phyloP scores from a whole-genome alignment of 768 basidiomycete species.

The Termitomyces sp. region DNA sequence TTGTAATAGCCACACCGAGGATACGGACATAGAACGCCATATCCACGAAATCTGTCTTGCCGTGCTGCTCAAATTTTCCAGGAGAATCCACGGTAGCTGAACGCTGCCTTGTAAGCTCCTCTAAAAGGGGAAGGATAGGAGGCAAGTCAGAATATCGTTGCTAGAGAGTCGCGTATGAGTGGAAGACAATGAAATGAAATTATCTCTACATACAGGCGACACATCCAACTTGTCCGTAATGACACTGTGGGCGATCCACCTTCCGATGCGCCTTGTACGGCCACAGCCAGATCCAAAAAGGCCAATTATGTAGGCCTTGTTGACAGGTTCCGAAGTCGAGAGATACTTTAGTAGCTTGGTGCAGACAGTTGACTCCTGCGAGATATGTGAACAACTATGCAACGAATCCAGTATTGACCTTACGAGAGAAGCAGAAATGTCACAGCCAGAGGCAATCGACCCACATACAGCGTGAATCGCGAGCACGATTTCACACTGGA shows the following conservation, averaged over 20 bases:
- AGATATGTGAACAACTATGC: neutral
- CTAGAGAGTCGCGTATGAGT: constrained; percentile 27
- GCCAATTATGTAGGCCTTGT: constrained; percentile 48
- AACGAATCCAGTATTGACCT: constrained; percentile 3
- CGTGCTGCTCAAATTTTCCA: constrained; percentile 51
- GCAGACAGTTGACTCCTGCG: constrained; percentile 48
- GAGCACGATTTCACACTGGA: constrained; percentile 42
- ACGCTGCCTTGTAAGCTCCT: constrained; percentile 40
- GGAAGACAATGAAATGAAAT: neutral
- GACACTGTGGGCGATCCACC: constrained; percentile 51
- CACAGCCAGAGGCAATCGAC: constrained; percentile 30
- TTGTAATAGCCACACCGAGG: constrained; percentile 55
- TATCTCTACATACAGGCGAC: constrained; percentile 20
- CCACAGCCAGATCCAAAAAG: constrained; percentile 50
- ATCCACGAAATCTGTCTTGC: constrained; percentile 59
- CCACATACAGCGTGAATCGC: constrained; percentile 47
- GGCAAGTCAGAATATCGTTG: constrained; percentile 41
- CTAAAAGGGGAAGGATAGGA: constrained; percentile 46
- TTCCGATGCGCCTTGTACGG: constrained; percentile 51
- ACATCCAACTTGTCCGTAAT: constrained; percentile 30
- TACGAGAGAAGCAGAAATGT: constrained; percentile 26
- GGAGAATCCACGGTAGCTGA: constrained; percentile 22
- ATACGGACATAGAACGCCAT: constrained; percentile 54
- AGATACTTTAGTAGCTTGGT: constrained; percentile 41
- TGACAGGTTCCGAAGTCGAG: constrained; percentile 37